Percentiles rank a stretch among this genome's conserved stretches.
Evolutionary conservation across 805 yeast genomes (phyloP).

Genomic region (Starmerella bombicola): DNA sequence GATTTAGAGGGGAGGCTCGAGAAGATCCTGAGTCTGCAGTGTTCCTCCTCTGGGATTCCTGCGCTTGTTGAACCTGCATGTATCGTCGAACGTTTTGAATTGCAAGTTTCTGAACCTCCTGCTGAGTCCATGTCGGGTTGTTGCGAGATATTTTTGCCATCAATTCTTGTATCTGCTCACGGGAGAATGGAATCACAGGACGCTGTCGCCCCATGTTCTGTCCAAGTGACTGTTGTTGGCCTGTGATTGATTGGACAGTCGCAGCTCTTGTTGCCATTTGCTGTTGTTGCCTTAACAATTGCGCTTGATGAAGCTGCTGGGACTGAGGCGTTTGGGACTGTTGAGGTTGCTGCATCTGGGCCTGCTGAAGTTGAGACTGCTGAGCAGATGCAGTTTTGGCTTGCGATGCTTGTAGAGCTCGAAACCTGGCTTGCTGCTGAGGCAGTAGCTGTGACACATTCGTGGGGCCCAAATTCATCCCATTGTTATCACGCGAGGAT

Average conservation of each 20-base stretch:
- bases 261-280: slow-evolving; percentile 19
- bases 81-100: slow-evolving; percentile 20
- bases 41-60: slow-evolving; percentile 5
- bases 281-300: not conserved
- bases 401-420: not conserved
- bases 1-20: no score
- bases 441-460: no score
- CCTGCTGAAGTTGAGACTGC: slow-evolving; percentile 4
- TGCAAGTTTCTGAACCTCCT: slow-evolving; percentile 23
- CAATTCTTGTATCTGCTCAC: slow-evolving; percentile 19
- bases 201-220: slow-evolving; percentile 3
- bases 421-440: slow-evolving; percentile 3
- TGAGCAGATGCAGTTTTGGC: not conserved
- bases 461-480: no score
- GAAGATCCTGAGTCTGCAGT: slow-evolving; percentile 1
- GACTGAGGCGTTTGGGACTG: not conserved
- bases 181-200: slow-evolving; percentile 8
- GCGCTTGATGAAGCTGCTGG: not conserved
- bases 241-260: slow-evolving; percentile 9
- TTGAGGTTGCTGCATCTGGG: not conserved
- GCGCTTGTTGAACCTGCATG: slow-evolving; percentile 9
- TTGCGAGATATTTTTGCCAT: slow-evolving; percentile 19
- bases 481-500: no score
- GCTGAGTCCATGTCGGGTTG: slow-evolving; percentile 19
- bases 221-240: not conserved